Conservation (phyloP, 768 basidiomycete species). For the Naganishia onofrii region DNA sequence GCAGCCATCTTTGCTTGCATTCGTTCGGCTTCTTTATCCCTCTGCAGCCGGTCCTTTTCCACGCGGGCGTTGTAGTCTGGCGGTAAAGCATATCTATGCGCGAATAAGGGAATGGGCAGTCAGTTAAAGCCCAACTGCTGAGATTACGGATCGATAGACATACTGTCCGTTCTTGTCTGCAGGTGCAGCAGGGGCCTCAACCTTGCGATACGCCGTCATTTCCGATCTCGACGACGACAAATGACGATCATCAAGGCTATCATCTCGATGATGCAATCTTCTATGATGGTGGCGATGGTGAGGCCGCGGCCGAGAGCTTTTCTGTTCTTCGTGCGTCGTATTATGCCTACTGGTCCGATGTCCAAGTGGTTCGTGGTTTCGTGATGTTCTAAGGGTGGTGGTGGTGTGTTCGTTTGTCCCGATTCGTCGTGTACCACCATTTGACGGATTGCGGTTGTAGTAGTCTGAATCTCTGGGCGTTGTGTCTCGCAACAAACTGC, state of each 20-base stretch:
- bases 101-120: background rate
- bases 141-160: background rate
- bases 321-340: background rate
- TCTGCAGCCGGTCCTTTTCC: background rate
- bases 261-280: background rate
- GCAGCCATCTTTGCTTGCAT: background rate
- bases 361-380: background rate
- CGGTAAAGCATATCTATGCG: constrained; percentile 7
- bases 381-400: too few species aligned
- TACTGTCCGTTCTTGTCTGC: constrained; percentile 14
- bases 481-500: too few species aligned
- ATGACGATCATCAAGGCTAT: constrained; percentile 8
- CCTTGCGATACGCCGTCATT: background rate
- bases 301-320: too few species aligned
- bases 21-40: constrained; percentile 1
- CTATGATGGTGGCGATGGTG: background rate
- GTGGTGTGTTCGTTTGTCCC: too few species aligned
- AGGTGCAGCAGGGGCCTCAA: background rate
- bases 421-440: background rate
- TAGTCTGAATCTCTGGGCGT: background rate
- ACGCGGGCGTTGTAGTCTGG: constrained; percentile 10
- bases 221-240: background rate
- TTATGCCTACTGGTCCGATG: background rate
- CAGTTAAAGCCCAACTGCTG: background rate
- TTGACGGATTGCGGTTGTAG: background rate